Evolutionary conservation across 2,329 filamentous ascomycete genomes (phyloP), one percentile per base, ranked within the genome.

Genomic region (Phyllosticta citrichinensis): DNA sequence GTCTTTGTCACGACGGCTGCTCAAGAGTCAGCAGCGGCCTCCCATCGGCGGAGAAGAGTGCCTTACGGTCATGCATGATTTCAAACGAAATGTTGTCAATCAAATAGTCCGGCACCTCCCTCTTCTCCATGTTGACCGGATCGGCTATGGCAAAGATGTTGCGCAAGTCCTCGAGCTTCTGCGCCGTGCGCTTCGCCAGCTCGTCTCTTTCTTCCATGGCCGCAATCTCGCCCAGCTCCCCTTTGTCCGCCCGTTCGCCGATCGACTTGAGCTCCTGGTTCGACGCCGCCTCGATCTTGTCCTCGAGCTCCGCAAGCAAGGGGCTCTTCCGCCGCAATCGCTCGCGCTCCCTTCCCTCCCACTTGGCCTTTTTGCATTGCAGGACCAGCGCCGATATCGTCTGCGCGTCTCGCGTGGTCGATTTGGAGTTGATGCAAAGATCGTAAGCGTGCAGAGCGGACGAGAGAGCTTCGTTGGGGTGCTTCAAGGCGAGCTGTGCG

Each of bases 341-440:
- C 40, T 79, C 77, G 60, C 78, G 79, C 72, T 97, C 93, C 65
- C 79, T 79, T 11, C 84, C 81, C 40, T 93, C 88, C 90, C 94
- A 97, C 50, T 89, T 84, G 64, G 87, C 86, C 74, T 93, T 93
- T 74, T 95, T 96, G 69, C 89, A 91, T 62, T 81, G 80, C 22
- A 96, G 78, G 0, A 97, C 89, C 17, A 88, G 82, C 17, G 80
- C 79, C 0, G 88, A 91, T 53, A 96, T 84, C 22, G 86, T 82
- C 22, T 83, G 79, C 0, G 93, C 82, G 47, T 87, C 87, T 63
- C 82, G 83, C 69, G 86, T 87, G 68, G 83, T 81, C 20, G 77
- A 80, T 22, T 77, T 57, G 76, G 63, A 78, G 5, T 65, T 76
- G 19, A 85, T 78, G 72, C 88, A 91, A 5, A 87, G 75, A 3